phyloP scores from a whole-genome alignment of 768 basidiomycete genomes.

The Kwoniella bestiolae region DNA sequence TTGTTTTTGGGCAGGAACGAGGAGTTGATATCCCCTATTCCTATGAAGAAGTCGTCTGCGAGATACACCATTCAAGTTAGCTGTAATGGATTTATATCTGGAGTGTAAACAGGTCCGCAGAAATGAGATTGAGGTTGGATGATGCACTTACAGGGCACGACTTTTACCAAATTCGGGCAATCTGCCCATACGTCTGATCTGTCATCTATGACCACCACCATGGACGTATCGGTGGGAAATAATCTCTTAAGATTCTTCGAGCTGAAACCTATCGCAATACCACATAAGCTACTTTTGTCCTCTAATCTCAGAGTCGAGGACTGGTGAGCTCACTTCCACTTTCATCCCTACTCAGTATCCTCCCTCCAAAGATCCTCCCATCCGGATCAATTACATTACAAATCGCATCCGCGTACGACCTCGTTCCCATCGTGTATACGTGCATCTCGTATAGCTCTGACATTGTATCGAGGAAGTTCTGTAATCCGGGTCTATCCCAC shows the following conservation, averaged over 20 bases:
- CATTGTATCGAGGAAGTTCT: slow-evolving; percentile 72
- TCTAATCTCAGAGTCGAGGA: no score
- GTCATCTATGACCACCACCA: slow-evolving; percentile 99
- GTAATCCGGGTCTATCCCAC: slow-evolving; percentile 72
- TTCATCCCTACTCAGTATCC: slow-evolving; percentile 91
- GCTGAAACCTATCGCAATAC: slow-evolving; percentile 69
- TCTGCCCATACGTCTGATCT: slow-evolving; percentile 98
- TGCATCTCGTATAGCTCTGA: slow-evolving; percentile 94
- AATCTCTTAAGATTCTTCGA: slow-evolving; percentile 85
- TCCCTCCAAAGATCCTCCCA: slow-evolving; percentile 78
- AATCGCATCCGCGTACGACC: slow-evolving; percentile 93
- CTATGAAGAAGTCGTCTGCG: slow-evolving; percentile 94
- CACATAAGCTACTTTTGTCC: background rate
- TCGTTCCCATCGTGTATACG: slow-evolving; percentile 99
- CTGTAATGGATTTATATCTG: no score
- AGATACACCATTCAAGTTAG: no score
- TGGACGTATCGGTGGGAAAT: slow-evolving; percentile 95
- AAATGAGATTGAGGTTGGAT: background rate
- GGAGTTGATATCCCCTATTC: slow-evolving; percentile 98
- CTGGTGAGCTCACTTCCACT: slow-evolving; percentile 76
- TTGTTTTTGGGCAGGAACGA: slow-evolving; percentile 67
- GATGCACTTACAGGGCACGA: slow-evolving; percentile 79
- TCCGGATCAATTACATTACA: slow-evolving; percentile 92
- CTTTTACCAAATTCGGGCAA: slow-evolving; percentile 94
- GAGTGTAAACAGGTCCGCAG: no score